Evolutionary conservation across 768 basidiomycete genomes (phyloP), one percentile per base, ranked within the genome.

Genomic region (Tulasnella sp.): DNA sequence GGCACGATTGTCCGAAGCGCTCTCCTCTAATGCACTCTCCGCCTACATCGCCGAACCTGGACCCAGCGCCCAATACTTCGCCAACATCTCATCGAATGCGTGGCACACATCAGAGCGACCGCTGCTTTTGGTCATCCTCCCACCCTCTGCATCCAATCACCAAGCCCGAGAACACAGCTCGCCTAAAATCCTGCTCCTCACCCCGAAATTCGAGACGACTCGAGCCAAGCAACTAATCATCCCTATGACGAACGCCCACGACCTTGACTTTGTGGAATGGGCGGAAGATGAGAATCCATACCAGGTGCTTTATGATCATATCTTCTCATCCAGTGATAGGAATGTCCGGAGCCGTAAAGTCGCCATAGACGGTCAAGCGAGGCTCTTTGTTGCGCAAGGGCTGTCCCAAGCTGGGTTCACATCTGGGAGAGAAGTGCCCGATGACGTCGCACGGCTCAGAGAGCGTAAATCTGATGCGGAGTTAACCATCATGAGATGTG

Each of bases 71-170:
- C 70, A 74, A 2, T 92, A 80, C 73, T 91, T 78, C 68, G 81
- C 75, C n/a, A 89, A 88, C 64, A 75, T 89, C 60, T 83, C 84
- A 11, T 66, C 64, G 4, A 61, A 75, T 7, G 65, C 76, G 21
- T 93, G 91, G 90, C 62, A 65, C 30, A 76, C 88, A 30, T 87
- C 85, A 9, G 90, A 92, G 70, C 78, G 90, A 2, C 89, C 88
- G 0, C 75, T 92, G 12, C 71, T 92, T 4, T 72, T 91, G 30
- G 74, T 87, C 57, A 65, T 92, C 44, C 75, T 38, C 34, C 15
- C 34, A 38, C 34, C 5, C 5, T 15, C 34, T 15, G 34, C 5
- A 38, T 38, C 34, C 34, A 15, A 38, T 38, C 34, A 5, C 7
- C 34, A 7, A 19, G 21, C 41, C 4, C 7, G 17, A 25, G 50